Evolutionary conservation across 2,329 filamentous ascomycete genomes (phyloP).

Genomic region (Fonsecaea pedrosoi): DNA sequence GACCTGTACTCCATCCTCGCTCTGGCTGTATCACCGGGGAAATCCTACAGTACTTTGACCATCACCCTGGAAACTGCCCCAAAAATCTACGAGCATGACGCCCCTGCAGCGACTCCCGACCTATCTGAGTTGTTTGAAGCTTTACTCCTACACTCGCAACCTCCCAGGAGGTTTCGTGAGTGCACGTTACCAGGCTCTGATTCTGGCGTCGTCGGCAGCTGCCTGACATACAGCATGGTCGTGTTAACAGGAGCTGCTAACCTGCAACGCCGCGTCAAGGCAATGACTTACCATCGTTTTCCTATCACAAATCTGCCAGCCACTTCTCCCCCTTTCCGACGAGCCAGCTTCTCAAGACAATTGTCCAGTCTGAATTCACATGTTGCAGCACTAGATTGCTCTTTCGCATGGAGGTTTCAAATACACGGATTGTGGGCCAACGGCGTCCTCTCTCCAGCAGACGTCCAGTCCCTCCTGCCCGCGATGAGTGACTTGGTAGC

Average conservation of each 20-base stretch:
- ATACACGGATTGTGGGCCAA: conserved; percentile 52
- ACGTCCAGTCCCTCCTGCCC: conserved; percentile 60
- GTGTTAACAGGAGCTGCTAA: conserved; percentile 42
- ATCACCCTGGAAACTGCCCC: conserved; percentile 8
- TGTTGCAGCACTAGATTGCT: conserved; percentile 49
- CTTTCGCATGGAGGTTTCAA: conserved; percentile 67
- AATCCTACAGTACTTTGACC: conserved; percentile 11
- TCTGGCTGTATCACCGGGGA: neutral
- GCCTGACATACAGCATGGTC: conserved; percentile 58
- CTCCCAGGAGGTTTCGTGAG: conserved; percentile 42
- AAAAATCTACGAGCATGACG: conserved; percentile 13
- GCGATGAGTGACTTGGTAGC: conserved; percentile 53
- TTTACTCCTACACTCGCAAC: neutral
- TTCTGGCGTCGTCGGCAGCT: conserved; percentile 50
- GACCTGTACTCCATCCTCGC: conserved; percentile 13
- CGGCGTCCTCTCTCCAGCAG: conserved; percentile 13
- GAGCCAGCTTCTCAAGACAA: neutral
- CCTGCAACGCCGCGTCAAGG: conserved; percentile 35
- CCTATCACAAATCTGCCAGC: conserved; percentile 39
- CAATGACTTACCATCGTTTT: conserved; percentile 42
- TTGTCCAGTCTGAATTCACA: conserved; percentile 38
- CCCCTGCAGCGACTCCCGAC: neutral
- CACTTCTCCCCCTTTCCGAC: conserved; percentile 17
- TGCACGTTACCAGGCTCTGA: conserved; percentile 12
- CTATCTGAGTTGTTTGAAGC: neutral